Percentiles rank a stretch among this genome's conserved stretches.
These are phyloP conservation scores for Saturnispora halmiae DNA, from an alignment of 805 yeast species.

Conservation along the genomic window DNA sequence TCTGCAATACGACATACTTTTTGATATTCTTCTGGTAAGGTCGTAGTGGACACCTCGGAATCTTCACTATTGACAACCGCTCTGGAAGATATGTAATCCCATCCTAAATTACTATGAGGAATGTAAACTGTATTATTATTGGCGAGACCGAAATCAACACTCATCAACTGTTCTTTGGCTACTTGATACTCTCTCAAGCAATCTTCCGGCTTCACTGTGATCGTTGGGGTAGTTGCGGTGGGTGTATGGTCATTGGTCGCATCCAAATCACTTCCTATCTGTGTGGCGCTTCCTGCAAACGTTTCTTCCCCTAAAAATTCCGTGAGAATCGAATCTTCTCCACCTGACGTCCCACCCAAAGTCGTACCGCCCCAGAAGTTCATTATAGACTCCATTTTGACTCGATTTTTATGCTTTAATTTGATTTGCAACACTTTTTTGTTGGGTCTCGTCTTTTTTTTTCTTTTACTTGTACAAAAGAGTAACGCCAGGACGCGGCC, in stretches of 20 bases:
- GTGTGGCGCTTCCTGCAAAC: not conserved
- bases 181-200: slow-evolving; percentile 31
- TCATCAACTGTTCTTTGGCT: slow-evolving; percentile 42
- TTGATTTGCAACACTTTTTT: not conserved
- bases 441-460: not conserved
- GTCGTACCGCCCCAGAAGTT: not conserved
- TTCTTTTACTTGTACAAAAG: no score
- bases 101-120: slow-evolving; percentile 26
- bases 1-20: slow-evolving; percentile 15
- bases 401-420: not conserved
- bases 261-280: not conserved
- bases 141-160: slow-evolving; percentile 42
- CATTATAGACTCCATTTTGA: slow-evolving; percentile 5
- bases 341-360: not conserved
- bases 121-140: slow-evolving; percentile 2
- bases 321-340: not conserved
- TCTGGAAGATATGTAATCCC: slow-evolving; percentile 10
- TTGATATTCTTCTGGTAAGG: slow-evolving; percentile 26
- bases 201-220: slow-evolving; percentile 11
- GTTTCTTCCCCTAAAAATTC: slow-evolving; percentile 1
- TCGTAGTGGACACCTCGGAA: slow-evolving; percentile 21
- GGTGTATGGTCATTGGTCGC: slow-evolving; percentile 2
- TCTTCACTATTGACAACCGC: slow-evolving; percentile 14
- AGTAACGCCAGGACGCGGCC: no score
- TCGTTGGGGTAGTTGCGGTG: slow-evolving; percentile 5